Percentiles rank a stretch among this genome's conserved stretches.
phyloP scores from a whole-genome alignment of 1,139 yeast genomes.

The Blastobotrys petasosporus region DNA sequence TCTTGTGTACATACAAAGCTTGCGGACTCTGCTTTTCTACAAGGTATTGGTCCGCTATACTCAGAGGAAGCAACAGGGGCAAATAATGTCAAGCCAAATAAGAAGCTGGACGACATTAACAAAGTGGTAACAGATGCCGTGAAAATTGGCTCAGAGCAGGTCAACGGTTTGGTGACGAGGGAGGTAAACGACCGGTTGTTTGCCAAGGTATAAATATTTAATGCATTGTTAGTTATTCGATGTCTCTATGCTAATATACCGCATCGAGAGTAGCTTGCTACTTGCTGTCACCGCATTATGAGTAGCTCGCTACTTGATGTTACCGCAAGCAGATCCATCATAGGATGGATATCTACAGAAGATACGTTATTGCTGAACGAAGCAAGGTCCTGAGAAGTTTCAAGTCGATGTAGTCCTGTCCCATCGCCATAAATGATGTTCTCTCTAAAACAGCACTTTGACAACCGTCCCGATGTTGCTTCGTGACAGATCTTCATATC shows the following conservation, averaged over 20 bases:
- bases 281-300: not conserved
- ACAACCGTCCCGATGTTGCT: no score
- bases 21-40: slow-evolving; percentile 19
- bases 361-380: not conserved
- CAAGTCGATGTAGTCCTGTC: no score
- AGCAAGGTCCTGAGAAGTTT: no score
- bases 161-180: slow-evolving; percentile 31
- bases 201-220: slow-evolving; percentile 5
- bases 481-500: no score
- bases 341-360: not conserved
- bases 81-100: slow-evolving; percentile 1
- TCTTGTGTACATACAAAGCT: slow-evolving; percentile 13
- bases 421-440: no score
- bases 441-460: no score
- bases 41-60: slow-evolving; percentile 11
- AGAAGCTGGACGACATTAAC: slow-evolving; percentile 7
- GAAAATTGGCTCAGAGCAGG: slow-evolving; percentile 31
- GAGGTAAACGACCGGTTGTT: slow-evolving; percentile 26
- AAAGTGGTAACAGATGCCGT: slow-evolving; percentile 22
- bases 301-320: not conserved
- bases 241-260: no score
- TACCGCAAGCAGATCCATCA: not conserved
- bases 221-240: not conserved
- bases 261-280: slow-evolving; percentile 1
- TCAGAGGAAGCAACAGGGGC: no score